A percentile compares a stretch with the other conserved stretches of the same genome.
phyloP scores from a whole-genome alignment of 2,329 filamentous ascomycete genomes.

The Xylaria sp. region DNA sequence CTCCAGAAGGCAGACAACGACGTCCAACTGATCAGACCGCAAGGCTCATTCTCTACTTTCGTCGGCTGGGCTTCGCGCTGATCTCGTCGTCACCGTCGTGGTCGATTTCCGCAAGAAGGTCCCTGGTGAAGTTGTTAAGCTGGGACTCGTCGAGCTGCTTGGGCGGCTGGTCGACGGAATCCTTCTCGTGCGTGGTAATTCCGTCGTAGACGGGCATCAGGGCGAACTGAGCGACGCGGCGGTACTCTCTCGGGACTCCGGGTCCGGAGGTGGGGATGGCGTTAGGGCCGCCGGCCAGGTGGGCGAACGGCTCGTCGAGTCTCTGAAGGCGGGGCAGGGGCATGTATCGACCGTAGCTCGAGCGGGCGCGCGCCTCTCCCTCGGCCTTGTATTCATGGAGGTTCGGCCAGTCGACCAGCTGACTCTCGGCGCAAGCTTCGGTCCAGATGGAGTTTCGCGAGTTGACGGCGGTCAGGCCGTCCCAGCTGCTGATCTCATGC shows the following conservation, averaged over 20 bases:
- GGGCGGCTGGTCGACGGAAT: not conserved
- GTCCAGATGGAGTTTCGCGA: conserved; percentile 16
- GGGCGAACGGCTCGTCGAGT: not conserved
- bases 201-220: conserved; percentile 2
- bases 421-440: not conserved
- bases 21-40: too few species aligned
- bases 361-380: conserved; percentile 7
- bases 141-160: conserved; percentile 6
- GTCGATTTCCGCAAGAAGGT: conserved; percentile 9
- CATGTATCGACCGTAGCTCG: not conserved
- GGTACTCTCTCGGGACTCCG: conserved; percentile 6
- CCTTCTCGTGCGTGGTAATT: conserved; percentile 2
- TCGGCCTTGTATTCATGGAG: conserved; percentile 6
- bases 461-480: conserved; percentile 6
- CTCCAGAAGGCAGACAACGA: too few species aligned
- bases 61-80: not conserved
- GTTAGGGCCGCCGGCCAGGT: not conserved
- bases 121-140: not conserved
- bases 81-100: not conserved
- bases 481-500: not conserved
- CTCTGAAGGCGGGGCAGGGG: conserved; percentile 13
- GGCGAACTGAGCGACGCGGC: conserved; percentile 7
- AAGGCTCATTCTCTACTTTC: not conserved
- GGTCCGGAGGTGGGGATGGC: conserved; percentile 6
- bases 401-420: conserved; percentile 20